Percentiles rank a stretch among this genome's conserved stretches.
Conservation (phyloP, 2,329 filamentous ascomycete species). For the Clonostachys solani region DNA sequence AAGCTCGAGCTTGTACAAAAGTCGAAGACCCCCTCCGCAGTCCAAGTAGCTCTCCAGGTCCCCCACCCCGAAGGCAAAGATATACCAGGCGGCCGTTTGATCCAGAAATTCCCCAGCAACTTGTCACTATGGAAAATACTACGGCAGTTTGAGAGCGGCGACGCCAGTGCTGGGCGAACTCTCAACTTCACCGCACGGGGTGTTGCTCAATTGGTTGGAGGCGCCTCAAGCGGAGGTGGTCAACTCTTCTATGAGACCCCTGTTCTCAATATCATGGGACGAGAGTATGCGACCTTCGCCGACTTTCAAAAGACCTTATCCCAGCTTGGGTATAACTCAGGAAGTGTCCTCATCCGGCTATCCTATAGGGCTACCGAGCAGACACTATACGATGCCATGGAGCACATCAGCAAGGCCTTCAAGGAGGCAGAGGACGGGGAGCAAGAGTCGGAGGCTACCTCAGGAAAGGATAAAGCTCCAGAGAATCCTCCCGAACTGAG, state of each 20-base stretch:
- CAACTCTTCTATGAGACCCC: slow-evolving; percentile 87
- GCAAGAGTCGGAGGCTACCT: slow-evolving; percentile 4
- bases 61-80: slow-evolving; percentile 65
- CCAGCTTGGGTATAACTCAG: slow-evolving; percentile 82
- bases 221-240: slow-evolving; percentile 58
- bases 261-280: slow-evolving; percentile 76
- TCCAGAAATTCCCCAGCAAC: slow-evolving; percentile 83
- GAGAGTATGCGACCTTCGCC: slow-evolving; percentile 70
- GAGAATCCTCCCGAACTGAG: slow-evolving; percentile 2
- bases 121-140: slow-evolving; percentile 86
- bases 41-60: slow-evolving; percentile 86
- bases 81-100: slow-evolving; percentile 62
- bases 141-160: slow-evolving; percentile 81
- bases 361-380: slow-evolving; percentile 71
- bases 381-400: slow-evolving; percentile 82
- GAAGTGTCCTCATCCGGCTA: slow-evolving; percentile 74
- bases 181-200: slow-evolving; percentile 84
- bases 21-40: slow-evolving; percentile 78
- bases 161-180: slow-evolving; percentile 53
- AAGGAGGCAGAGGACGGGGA: slow-evolving; percentile 35
- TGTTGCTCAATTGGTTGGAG: slow-evolving; percentile 57
- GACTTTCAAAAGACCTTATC: slow-evolving; percentile 87
- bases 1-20: slow-evolving; percentile 89
- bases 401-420: slow-evolving; percentile 75
- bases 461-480: slow-evolving; percentile 4